Base-by-base conservation (phyloP, 31 red algal species). In the Endocladia muricata region DNA sequence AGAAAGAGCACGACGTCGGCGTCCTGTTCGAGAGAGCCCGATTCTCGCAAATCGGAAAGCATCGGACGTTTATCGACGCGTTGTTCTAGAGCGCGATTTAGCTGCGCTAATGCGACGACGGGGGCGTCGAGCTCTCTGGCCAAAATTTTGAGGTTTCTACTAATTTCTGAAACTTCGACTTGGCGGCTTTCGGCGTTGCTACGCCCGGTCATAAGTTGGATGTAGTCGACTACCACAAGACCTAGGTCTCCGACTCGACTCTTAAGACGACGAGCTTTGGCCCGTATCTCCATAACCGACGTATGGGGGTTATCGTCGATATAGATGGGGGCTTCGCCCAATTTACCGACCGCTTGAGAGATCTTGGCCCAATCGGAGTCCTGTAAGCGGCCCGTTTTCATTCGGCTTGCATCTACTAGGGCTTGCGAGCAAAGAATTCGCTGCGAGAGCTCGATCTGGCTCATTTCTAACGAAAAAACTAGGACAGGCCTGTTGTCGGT, bases 81-180 rank as follows among this genome's bases (percentile, higher is more conserved):
- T 31, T 65, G 25, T 33, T 76, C 72, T 7, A 76, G 21, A 28
- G 56, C 9, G 8, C 72, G 15, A 32, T 11, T 32, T 7, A 76
- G 30, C 72, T 76, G 72, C 66, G 72, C 66, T 68, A 76, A 68
- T 7, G 56, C 51, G 8, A 76, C 21, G n/a, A 76, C 57, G 23
- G 72, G 72, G 6, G 68, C 32, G 34, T 67, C 34, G 13, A 76
- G 55, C 72, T 76, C 72, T 31, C 29, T 76, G 6, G 72, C 72
- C 58, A 76, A 67, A 29, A 9, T 30, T 34, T 76, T 76, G 7
- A 76, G 55, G 8, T 9, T n/a, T 67, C 72, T 67, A 8, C 58
- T 69, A 68, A 76, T 76, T 19, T 67, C 57, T 68, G 72, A 76
- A 19, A 76, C 68, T 33, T 76, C 72, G 13, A 69, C 9, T 30